Evolutionary conservation across 305 asterid genomes (phyloP), one percentile per base, ranked within the genome.

Genomic region (Fraxinus velutina): DNA sequence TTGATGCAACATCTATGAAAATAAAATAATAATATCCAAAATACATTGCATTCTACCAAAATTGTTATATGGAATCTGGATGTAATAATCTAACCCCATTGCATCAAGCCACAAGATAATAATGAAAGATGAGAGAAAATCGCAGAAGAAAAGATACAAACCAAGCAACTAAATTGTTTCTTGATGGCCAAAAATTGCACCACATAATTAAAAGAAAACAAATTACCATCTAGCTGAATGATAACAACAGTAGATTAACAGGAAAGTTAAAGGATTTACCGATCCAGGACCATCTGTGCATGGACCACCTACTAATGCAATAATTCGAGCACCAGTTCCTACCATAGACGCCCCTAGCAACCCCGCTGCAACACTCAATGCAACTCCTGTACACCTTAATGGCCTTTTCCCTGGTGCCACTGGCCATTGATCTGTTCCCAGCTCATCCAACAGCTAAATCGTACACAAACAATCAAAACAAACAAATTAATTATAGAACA

Each of bases 201-300:
- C 37, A 27, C 74, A 68, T 1, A 62, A 22, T 27, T 30, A 68
- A 68, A 68, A 29, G 8, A 30, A 12, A 29, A 29, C 8, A 0
- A 68, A 27, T 27, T 10, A 12, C 74, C 13, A 68, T 13, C 22
- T 4, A 68, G 21, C 3, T 21, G 6, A 13, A 29, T 68, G 36
- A 68, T 37, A 8, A 24, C 6, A 80, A 5, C 70, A 4, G 39
- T 1, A 76, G 73, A 82, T 29, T 62, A 66, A 39, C 64, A 50
- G 62, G 81, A 12, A 87, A 81, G 50, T 77, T 80, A 78, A 74
- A 85, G 79, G 85, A 68, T 88, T 93, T 92, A 96, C 99, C 94
- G 91, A 89, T 84, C 99, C 99, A 42, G 99, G 99, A 74, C 99
- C 99, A 90, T 96, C 98, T 2, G 99, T 96, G 86, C 98, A 93